A percentile compares a stretch with the other conserved stretches of the same genome.
Evolutionary conservation across 139 green algal genomes (phyloP).

Genomic region (Axilococcus clingmanii): DNA sequence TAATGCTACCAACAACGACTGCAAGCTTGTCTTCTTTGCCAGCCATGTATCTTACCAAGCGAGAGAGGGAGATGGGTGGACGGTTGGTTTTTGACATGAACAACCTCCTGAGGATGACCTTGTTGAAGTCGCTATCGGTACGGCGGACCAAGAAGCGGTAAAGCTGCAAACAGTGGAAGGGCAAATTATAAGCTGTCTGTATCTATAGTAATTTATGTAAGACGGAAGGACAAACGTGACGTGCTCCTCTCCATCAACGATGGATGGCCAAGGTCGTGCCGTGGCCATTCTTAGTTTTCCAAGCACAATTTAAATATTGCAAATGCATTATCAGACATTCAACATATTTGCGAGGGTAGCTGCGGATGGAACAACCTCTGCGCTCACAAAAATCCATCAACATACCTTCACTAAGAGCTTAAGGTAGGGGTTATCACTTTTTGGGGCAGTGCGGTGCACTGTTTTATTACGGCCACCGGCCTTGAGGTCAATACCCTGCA

Average conservation of each 20-base stretch:
- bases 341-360: no score
- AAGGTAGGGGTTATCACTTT: slow-evolving; percentile 98
- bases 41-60: slow-evolving; percentile 84
- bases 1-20: slow-evolving; percentile 90
- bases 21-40: slow-evolving; percentile 89
- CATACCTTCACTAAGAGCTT: slow-evolving; percentile 98
- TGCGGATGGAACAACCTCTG: no score
- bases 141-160: slow-evolving; percentile 94
- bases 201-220: background rate
- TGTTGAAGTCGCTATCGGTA: slow-evolving; percentile 94
- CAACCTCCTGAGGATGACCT: slow-evolving; percentile 92
- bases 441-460: slow-evolving; percentile 75
- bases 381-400: background rate
- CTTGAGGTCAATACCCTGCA: slow-evolving; percentile 94
- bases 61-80: slow-evolving; percentile 90
- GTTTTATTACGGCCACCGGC: slow-evolving; percentile 95
- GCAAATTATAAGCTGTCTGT: background rate
- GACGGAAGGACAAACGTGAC: no score
- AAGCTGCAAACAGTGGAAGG: slow-evolving; percentile 62
- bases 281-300: no score
- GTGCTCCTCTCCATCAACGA: no score
- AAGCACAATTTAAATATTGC: no score
- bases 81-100: slow-evolving; percentile 94
- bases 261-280: no score
- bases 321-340: no score